These are phyloP conservation scores for Licmophora abbreviata DNA, from an alignment of 108 stramenopile species.

Conservation along the genomic window DNA sequence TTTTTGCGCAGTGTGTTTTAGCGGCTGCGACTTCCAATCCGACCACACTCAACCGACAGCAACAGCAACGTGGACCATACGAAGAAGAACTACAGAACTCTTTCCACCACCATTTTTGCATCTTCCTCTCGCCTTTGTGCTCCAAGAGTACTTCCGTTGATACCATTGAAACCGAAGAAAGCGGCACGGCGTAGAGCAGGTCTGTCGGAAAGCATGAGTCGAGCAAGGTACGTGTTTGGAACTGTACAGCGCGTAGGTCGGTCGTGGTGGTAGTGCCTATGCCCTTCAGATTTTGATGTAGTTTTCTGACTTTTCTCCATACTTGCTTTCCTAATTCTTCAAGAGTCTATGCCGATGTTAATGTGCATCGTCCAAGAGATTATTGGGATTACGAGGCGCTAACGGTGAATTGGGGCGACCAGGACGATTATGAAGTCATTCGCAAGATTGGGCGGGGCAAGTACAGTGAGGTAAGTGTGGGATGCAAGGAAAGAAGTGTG, in stretches of 20 bases:
- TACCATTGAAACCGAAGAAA: no score
- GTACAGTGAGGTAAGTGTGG: slow-evolving; percentile 83
- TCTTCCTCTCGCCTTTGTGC: no score
- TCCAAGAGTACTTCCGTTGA: no score
- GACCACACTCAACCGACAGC: no score
- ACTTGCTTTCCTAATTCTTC: background rate
- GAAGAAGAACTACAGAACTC: no score
- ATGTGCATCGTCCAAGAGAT: slow-evolving; percentile 93
- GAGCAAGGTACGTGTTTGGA: slow-evolving; percentile 23
- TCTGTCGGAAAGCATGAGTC: slow-evolving; percentile 19
- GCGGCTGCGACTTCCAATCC: no score
- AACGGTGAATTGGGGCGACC: slow-evolving; percentile 98
- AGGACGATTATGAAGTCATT: slow-evolving; percentile 98
- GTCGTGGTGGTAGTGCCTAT: background rate
- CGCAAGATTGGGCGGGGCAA: slow-evolving; percentile 99
- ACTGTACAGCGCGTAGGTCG: background rate
- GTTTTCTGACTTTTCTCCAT: background rate
- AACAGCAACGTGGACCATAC: no score
- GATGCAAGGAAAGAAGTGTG: background rate
- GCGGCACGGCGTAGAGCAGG: background rate
- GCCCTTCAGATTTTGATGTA: background rate
- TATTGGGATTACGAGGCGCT: slow-evolving; percentile 99
- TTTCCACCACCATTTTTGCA: no score
- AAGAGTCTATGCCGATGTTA: slow-evolving; percentile 99
- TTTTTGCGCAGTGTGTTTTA: no score